Conservation (phyloP, 2,329 filamentous ascomycete genomes). For the Leptographium radiaticola region DNA sequence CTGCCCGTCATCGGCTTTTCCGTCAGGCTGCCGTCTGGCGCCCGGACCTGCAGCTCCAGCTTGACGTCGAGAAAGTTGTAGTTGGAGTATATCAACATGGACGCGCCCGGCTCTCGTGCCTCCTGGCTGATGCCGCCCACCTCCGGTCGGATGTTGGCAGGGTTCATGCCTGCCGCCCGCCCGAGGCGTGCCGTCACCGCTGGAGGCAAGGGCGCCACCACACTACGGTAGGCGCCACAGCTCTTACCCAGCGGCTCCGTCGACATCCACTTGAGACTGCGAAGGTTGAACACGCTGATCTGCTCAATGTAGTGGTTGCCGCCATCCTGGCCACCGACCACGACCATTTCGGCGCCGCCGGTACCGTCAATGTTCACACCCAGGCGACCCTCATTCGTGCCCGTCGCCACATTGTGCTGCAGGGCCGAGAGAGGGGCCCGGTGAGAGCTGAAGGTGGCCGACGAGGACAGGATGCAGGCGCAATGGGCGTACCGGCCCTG, state of each 20-base stretch:
- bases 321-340: conserved; percentile 91
- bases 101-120: conserved; percentile 43
- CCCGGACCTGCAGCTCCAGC: conserved; percentile 78
- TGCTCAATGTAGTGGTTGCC: conserved; percentile 99
- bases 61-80: conserved; percentile 99
- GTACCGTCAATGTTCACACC: conserved; percentile 81
- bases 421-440: conserved; percentile 76
- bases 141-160: conserved; percentile 26
- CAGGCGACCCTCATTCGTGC: conserved; percentile 76
- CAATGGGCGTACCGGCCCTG: conserved; percentile 96
- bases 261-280: conserved; percentile 89
- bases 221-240: conserved; percentile 91
- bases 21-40: conserved; percentile 67
- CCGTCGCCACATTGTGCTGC: conserved; percentile 73
- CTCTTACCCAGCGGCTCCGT: conserved; percentile 79
- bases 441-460: conserved; percentile 73
- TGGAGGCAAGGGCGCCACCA: conserved; percentile 70
- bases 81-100: conserved; percentile 96
- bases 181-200: conserved; percentile 54
- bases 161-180: conserved; percentile 31
- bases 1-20: conserved; percentile 83
- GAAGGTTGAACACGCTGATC: conserved; percentile 93
- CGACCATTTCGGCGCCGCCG: conserved; percentile 91
- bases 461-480: conserved; percentile 80
- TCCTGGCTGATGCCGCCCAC: conserved; percentile 37